phyloP scores from a whole-genome alignment of 805 yeast species.

The Blastobotrys robertii region DNA sequence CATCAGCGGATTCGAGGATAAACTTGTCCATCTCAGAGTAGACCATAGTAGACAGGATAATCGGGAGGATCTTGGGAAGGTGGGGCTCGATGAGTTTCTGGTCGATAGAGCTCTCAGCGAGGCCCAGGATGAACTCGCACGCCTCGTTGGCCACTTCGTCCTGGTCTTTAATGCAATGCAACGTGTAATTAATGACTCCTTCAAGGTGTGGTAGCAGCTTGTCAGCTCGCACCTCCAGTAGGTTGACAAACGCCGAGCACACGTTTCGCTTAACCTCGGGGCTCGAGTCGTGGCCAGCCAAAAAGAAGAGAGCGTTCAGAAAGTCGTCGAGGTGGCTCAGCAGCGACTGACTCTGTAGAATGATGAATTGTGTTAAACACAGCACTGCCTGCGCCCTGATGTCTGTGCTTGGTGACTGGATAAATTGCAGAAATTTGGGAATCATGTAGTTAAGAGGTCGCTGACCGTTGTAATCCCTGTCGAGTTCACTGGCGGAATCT shows the following conservation, averaged over 20 bases:
- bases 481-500: slow-evolving; percentile 62
- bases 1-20: slow-evolving; percentile 53
- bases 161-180: slow-evolving; percentile 60
- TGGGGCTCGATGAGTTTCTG: slow-evolving; percentile 45
- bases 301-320: slow-evolving; percentile 50
- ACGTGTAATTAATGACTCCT: slow-evolving; percentile 78
- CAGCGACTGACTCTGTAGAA: slow-evolving; percentile 57
- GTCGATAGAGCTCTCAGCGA: slow-evolving; percentile 56
- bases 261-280: slow-evolving; percentile 60
- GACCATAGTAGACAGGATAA: slow-evolving; percentile 70
- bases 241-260: slow-evolving; percentile 61
- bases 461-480: slow-evolving; percentile 52
- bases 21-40: slow-evolving; percentile 76
- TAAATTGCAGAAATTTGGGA: slow-evolving; percentile 50
- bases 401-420: slow-evolving; percentile 32
- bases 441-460: slow-evolving; percentile 62
- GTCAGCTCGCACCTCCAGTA: slow-evolving; percentile 73
- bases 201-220: slow-evolving; percentile 67
- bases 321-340: slow-evolving; percentile 56
- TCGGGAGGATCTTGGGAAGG: slow-evolving; percentile 61
- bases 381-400: slow-evolving; percentile 55
- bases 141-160: slow-evolving; percentile 85
- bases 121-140: slow-evolving; percentile 76
- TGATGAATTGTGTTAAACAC: slow-evolving; percentile 69
- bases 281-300: slow-evolving; percentile 51